Percentiles rank a stretch among this genome's conserved stretches.
Evolutionary conservation across 371 early-diverging fungal genomes (phyloP).

Genomic region (Saksenaea vasiformis): DNA sequence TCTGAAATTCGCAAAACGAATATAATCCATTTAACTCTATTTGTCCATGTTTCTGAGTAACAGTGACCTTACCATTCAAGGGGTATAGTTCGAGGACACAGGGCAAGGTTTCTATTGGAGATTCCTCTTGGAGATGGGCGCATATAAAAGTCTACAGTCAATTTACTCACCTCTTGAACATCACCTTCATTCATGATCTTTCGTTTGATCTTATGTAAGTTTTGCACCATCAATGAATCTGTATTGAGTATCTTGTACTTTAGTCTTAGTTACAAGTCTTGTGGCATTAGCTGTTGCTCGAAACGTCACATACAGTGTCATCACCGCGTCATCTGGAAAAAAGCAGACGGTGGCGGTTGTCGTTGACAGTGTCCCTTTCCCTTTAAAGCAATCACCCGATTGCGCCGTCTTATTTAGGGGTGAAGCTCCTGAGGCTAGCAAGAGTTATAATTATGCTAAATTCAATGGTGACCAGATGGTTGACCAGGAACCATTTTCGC

Average conservation of each 20-base stretch:
- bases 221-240: not conserved
- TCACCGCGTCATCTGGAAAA: not conserved
- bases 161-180: not conserved
- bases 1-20: no score
- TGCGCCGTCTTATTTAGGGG: conserved; percentile 10
- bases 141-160: not conserved
- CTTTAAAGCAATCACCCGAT: conserved; percentile 1
- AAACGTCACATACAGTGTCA: not conserved
- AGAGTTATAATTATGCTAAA: conserved; percentile 11
- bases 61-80: no score
- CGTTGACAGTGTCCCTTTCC: conserved; percentile 6
- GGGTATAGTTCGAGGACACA: no score
- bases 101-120: no score
- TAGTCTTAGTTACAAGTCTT: not conserved
- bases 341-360: conserved; percentile 8
- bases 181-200: not conserved
- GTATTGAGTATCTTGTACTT: not conserved
- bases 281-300: not conserved
- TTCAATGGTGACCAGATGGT: not conserved
- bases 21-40: no score
- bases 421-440: conserved; percentile 12
- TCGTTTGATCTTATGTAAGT: not conserved
- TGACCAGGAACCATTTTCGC: conserved; percentile 12
- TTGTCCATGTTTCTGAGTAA: no score
- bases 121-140: no score